phyloP scores from a whole-genome alignment of 305 asterid species.

The Ajuga reptans region DNA sequence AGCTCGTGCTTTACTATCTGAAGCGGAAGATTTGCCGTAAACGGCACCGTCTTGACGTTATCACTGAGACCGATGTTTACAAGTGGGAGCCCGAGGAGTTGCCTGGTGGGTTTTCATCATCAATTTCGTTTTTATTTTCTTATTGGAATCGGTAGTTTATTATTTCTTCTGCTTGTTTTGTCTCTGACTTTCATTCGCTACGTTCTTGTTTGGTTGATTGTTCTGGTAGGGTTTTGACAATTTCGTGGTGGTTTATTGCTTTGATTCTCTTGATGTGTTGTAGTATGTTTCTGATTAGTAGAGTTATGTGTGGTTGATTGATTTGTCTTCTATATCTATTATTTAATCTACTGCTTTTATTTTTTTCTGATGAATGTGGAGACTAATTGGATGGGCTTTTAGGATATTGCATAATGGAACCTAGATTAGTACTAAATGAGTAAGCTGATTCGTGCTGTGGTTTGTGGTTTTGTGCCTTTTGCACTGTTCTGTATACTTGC shows the following conservation, averaged over 20 bases:
- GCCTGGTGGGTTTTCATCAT: conserved; percentile 46
- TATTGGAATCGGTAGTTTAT: background rate
- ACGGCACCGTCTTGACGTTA: conserved; percentile 44
- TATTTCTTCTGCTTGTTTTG: background rate
- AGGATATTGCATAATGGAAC: background rate
- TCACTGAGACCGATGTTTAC: conserved; percentile 70
- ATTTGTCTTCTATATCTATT: background rate
- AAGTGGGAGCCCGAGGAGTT: conserved; percentile 82
- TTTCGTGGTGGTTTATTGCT: background rate
- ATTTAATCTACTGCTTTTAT: background rate
- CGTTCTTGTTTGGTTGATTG: background rate
- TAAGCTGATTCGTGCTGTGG: background rate
- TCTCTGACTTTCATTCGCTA: background rate
- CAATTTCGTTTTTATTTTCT: background rate
- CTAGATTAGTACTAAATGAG: background rate
- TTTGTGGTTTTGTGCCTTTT: background rate
- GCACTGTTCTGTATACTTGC: background rate
- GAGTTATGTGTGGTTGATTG: background rate
- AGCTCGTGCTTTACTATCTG: conserved; percentile 61
- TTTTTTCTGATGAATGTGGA: background rate
- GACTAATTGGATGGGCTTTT: background rate
- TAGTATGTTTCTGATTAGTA: conserved; percentile 5
- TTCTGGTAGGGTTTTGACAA: background rate
- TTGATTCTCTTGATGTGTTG: background rate
- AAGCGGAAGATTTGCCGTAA: conserved; percentile 70